Evolutionary conservation across 208 protist genomes (phyloP).

Genomic region (Leishmania tropica): DNA sequence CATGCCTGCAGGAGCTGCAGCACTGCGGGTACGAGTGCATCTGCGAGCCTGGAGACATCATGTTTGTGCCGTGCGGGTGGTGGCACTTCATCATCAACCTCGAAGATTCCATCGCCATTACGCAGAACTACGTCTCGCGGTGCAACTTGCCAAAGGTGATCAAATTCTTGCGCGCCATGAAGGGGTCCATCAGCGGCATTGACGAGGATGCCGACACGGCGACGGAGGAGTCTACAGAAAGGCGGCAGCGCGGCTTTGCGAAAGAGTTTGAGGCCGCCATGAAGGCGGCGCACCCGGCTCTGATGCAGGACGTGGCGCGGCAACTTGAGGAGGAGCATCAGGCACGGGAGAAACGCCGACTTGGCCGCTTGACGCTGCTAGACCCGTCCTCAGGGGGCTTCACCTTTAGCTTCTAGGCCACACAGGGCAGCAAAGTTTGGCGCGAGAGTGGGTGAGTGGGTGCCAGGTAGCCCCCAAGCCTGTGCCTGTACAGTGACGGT

Average conservation of each 20-base stretch:
- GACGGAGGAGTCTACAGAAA: slow-evolving; percentile 43
- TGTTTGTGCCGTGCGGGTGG: slow-evolving; percentile 91
- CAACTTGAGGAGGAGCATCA: slow-evolving; percentile 54
- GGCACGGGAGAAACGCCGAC: slow-evolving; percentile 48
- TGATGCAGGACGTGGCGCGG: slow-evolving; percentile 63
- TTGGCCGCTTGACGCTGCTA: slow-evolving; percentile 53
- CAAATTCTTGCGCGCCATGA: slow-evolving; percentile 86
- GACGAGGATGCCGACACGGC: slow-evolving; percentile 76
- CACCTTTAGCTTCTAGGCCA: slow-evolving; percentile 70
- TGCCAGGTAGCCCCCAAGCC: background rate
- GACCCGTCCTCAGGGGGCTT: slow-evolving; percentile 67
- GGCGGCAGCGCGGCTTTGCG: slow-evolving; percentile 56
- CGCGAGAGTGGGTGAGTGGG: background rate
- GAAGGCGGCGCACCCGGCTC: slow-evolving; percentile 46
- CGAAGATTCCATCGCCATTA: slow-evolving; percentile 86
- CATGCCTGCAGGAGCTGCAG: slow-evolving; percentile 62
- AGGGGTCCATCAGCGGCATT: slow-evolving; percentile 85
- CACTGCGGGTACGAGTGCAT: slow-evolving; percentile 82
- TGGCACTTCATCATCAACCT: slow-evolving; percentile 93
- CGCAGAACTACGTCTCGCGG: slow-evolving; percentile 90
- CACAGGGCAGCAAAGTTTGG: background rate
- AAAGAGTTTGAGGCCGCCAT: slow-evolving; percentile 71
- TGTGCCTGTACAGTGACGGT: background rate
- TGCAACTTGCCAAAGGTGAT: slow-evolving; percentile 76
- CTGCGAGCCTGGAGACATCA: slow-evolving; percentile 86